Base-by-base conservation (phyloP, 352 stramenopile species). In the Plasmopara halstedii region DNA sequence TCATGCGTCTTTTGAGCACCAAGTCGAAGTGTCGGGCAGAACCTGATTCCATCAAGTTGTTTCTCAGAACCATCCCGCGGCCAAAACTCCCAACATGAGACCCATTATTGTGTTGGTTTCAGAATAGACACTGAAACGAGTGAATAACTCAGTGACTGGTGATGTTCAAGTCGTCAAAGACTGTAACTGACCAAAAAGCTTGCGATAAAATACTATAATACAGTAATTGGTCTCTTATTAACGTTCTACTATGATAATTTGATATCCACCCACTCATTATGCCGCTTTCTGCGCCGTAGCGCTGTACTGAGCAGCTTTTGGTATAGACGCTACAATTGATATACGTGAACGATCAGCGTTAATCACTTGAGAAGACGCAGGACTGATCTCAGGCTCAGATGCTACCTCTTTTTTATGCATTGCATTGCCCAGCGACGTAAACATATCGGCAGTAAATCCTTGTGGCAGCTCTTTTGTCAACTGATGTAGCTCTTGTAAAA, bases 371-470 rank as follows among this genome's bases (percentile, higher is more conserved):
- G 38, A 42, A 21, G 23, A 18, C 3, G 21, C 10, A 8, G 40
- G 26, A 10, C 26, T 63, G 46, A 32, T 45, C 44, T 50, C 42
- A n/a, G 39, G 18, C 26, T 52, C 32, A 6, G 26, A 31, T 38
- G 34, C 21, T 26, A 46, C 41, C 53, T 57, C 58, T 42, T 58
- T 57, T 26, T 64, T 53, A 31, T 64, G 64, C 43, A 82, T 76
- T 8, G 64, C 70, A n/a, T 72, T 72, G 9, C 70, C 70, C 20
- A 83, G 53, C 11, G 64, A 73, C n/a, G 58, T 62, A 47, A 83
- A 83, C 67, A 79, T 83, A 42, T 77, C 67, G 42, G 70, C 46
- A 4, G 70, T 83, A 29, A 83, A 79, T 1, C 70, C 70, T 45
- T 73, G 64, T 2, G 70, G 70, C 9, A 83, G 46, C 32, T 64